These are phyloP conservation scores for Claviceps citrina DNA, from an alignment of 2,329 filamentous ascomycete species.

Conservation along the genomic window DNA sequence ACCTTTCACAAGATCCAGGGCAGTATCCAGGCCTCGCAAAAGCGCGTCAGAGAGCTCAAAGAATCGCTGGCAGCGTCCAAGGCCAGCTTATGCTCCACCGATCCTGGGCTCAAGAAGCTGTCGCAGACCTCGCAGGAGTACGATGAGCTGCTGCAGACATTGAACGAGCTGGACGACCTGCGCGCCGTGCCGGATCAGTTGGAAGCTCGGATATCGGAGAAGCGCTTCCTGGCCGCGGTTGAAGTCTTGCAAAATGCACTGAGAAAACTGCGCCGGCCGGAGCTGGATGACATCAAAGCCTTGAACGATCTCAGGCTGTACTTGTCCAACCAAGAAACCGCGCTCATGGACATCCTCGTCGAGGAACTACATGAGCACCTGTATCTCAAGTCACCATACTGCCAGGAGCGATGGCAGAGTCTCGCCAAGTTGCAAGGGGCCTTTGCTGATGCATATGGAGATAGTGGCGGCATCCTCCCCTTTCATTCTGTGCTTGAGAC, in stretches of 20 bases:
- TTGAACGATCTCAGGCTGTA: constrained; percentile 75
- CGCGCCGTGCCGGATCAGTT: constrained; percentile 81
- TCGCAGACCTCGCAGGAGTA: constrained; percentile 80
- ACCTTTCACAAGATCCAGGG: constrained; percentile 97
- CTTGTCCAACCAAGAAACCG: constrained; percentile 80
- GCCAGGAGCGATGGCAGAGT: constrained; percentile 85
- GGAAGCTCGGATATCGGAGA: constrained; percentile 89
- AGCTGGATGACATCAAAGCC: constrained; percentile 82
- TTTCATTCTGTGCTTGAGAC: constrained; percentile 45
- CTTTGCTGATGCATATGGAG: constrained; percentile 32
- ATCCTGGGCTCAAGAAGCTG: constrained; percentile 81
- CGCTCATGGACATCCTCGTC: constrained; percentile 85
- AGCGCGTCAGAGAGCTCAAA: constrained; percentile 66
- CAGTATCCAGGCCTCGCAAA: constrained; percentile 79
- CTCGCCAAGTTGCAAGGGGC: constrained; percentile 53
- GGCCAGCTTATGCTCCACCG: constrained; percentile 64
- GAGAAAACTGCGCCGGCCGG: constrained; percentile 67
- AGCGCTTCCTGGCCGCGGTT: constrained; percentile 83
- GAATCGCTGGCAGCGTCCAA: constrained; percentile 72
- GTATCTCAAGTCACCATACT: constrained; percentile 95
- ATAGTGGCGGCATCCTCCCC: constrained; percentile 30
- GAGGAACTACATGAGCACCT: constrained; percentile 95
- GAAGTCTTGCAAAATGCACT: constrained; percentile 81
- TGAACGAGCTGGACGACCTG: constrained; percentile 75
- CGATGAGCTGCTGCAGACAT: constrained; percentile 70